Base-by-base conservation (phyloP, 106 monocot genomes). In the Gastrodia elata region DNA sequence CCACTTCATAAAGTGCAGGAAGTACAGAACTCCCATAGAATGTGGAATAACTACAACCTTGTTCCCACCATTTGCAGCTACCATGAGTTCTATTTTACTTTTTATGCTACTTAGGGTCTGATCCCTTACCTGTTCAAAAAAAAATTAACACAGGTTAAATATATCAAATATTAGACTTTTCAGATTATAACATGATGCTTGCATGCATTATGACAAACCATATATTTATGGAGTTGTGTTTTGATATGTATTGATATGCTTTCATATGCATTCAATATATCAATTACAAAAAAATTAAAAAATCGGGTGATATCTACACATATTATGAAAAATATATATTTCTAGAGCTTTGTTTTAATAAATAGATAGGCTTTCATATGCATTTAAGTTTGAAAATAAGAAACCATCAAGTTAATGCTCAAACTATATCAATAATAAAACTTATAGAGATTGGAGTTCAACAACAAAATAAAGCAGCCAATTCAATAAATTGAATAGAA, bases 1-100 rank as follows among this genome's bases (percentile, higher is more conserved):
- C 98, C 98, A 99, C 76, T 99, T 99, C 98, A 99, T 99, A 80
- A 99, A 99, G 80, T 94, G 98, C 75, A 99, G 71, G 79, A 99
- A 99, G 57, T 99, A 99, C 20, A 99, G 46, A 25, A 84, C 98
- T 68, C 98, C 98, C 98, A 99, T 99, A 15, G 98, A 99, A 85
- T 93, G 98, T 38, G 98, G 98, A 76, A 99, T 94, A 37, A 94
- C 93, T n/a, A 99, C 98, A 28, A 89, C 98, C 77, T 93, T 99
- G n/a, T 91, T 99, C 28, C 97, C 97, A 68, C 84, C 85, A 80
- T 91, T 99, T 64, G 98, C 89, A 34, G 84, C 65, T 68, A 99
- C 88, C 93, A 99, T 83, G 38, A 99, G 80, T 78, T 99, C 98
- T 76, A 99, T 99, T 27, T 91, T 91, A 78, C 93, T 93, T 78